Evolutionary conservation across 805 yeast genomes (phyloP).

Genomic region (Myxozyma melibiosi): DNA sequence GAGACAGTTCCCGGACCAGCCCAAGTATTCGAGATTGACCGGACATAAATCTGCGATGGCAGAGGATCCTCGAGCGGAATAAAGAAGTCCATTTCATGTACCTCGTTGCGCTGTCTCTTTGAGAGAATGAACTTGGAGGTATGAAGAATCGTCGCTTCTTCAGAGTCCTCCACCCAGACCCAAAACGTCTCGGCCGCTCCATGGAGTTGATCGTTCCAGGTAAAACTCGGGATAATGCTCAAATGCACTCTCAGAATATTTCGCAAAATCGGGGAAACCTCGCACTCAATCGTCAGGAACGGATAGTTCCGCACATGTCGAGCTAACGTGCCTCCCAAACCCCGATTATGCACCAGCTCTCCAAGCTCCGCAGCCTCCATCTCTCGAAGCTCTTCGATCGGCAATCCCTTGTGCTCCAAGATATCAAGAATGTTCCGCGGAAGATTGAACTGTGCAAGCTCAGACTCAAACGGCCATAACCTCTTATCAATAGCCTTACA

Average conservation of each 20-base stretch:
- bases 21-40: slow-evolving; percentile 85
- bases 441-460: slow-evolving; percentile 74
- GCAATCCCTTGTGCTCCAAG: slow-evolving; percentile 53
- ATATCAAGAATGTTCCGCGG: slow-evolving; percentile 66
- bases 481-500: slow-evolving; percentile 85
- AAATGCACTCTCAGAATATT: slow-evolving; percentile 83
- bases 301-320: slow-evolving; percentile 74
- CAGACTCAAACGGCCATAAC: slow-evolving; percentile 78
- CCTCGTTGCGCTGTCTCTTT: slow-evolving; percentile 53
- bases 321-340: slow-evolving; percentile 67
- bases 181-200: slow-evolving; percentile 87
- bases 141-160: slow-evolving; percentile 70
- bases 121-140: slow-evolving; percentile 77
- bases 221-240: slow-evolving; percentile 69
- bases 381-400: slow-evolving; percentile 73
- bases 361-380: slow-evolving; percentile 79
- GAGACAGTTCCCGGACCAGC: slow-evolving; percentile 78
- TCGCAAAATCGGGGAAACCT: slow-evolving; percentile 83
- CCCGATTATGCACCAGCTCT: slow-evolving; percentile 79
- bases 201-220: slow-evolving; percentile 81
- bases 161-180: slow-evolving; percentile 89
- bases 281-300: slow-evolving; percentile 68
- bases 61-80: slow-evolving; percentile 85
- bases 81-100: slow-evolving; percentile 85
- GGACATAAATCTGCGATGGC: slow-evolving; percentile 84